Percentiles rank a stretch among this genome's conserved stretches.
These are phyloP conservation scores for Plasmodium inui DNA, from an alignment of 169 alveolate genomes.

Conservation along the genomic window DNA sequence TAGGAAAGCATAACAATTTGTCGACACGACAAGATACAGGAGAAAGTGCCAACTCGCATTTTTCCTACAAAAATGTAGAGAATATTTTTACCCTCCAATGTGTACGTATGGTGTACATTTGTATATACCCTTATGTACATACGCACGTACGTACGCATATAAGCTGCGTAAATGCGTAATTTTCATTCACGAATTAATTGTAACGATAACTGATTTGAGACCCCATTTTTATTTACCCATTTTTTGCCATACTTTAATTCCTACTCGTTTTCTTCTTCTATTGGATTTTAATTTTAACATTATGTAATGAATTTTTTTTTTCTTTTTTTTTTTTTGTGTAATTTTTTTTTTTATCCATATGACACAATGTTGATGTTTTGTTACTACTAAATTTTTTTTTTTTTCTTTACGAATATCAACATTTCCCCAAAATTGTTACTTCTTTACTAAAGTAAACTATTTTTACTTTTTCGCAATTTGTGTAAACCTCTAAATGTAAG, in stretches of 20 bases:
- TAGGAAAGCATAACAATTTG: background rate
- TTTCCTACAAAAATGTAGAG: background rate
- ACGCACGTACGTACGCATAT: background rate
- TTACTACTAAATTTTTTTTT: constrained; percentile 9
- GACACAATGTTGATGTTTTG: constrained; percentile 3
- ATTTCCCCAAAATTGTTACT: background rate
- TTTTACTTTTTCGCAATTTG: constrained; percentile 9
- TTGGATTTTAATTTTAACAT: constrained; percentile 44
- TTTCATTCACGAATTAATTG: background rate
- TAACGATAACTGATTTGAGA: constrained; percentile 1
- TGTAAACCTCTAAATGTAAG: background rate
- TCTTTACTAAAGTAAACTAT: constrained; percentile 6
- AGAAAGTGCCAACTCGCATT: background rate
- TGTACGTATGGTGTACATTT: background rate
- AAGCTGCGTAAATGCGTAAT: background rate
- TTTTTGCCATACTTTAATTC: constrained; percentile 7
- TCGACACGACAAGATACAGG: background rate
- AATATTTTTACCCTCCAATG: background rate
- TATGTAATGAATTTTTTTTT: background rate
- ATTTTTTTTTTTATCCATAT: background rate
- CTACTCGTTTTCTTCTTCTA: background rate
- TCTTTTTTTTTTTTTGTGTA: constrained; percentile 13
- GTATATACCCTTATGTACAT: constrained; percentile 8
- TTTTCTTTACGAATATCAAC: background rate
- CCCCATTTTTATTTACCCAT: background rate